These are phyloP conservation scores for Phycomyces blakesleeanus DNA, from an alignment of 192 early-diverging fungal species.

Conservation along the genomic window DNA sequence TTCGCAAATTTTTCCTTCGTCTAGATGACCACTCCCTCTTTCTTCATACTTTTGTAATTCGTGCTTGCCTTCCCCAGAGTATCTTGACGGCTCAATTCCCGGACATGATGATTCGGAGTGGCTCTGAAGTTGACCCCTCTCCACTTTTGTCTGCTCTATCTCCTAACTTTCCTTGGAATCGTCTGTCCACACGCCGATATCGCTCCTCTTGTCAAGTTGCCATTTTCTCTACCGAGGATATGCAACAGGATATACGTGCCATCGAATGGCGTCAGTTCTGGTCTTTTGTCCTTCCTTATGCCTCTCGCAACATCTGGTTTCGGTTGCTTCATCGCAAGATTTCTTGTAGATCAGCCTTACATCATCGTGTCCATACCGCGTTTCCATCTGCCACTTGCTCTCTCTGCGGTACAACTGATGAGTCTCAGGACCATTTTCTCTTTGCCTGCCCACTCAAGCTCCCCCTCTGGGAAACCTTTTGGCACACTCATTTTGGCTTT, in stretches of 20 bases:
- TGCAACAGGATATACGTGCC: no score
- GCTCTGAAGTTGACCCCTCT: not conserved
- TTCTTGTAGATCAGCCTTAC: not conserved
- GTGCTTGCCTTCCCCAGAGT: not conserved
- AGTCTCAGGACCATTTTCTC: constrained; percentile 7
- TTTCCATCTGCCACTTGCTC: not conserved
- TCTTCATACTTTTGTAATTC: not conserved
- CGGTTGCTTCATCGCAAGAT: constrained; percentile 5
- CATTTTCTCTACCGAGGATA: no score
- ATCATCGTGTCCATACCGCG: not conserved
- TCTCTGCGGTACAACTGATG: not conserved
- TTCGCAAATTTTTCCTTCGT: not conserved
- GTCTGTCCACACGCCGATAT: not conserved
- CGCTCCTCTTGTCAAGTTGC: not conserved
- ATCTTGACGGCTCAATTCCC: not conserved
- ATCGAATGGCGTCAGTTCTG: not conserved
- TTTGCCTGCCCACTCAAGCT: constrained; percentile 4
- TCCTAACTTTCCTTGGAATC: not conserved
- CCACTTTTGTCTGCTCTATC: not conserved
- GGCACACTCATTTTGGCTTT: not conserved
- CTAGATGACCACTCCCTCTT: not conserved
- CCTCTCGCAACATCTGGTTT: constrained; percentile 6
- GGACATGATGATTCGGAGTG: not conserved
- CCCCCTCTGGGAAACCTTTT: constrained; percentile 4
- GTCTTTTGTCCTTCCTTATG: not conserved